phyloP scores from a whole-genome alignment of 495 filamentous ascomycete genomes.

The Hypoxylon rickii region DNA sequence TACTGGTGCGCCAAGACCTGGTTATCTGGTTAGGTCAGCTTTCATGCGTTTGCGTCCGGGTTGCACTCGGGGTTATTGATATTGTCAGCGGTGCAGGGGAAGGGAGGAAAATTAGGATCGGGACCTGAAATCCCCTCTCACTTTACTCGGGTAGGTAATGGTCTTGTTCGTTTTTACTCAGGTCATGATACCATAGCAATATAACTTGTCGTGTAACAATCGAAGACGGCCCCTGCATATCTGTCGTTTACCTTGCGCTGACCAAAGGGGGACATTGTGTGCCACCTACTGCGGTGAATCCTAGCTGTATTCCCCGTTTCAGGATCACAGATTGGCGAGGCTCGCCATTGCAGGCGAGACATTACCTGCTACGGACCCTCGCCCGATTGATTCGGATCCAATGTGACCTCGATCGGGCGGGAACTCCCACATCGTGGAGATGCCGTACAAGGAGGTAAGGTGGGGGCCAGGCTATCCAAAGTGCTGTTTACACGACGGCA shows the following conservation, averaged over 20 bases:
- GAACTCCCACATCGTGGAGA: conserved; percentile 18
- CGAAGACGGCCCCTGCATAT: neutral
- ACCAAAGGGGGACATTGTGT: conserved; percentile 6
- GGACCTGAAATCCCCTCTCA: conserved; percentile 1
- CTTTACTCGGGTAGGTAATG: neutral
- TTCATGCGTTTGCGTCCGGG: neutral
- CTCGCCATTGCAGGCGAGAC: conserved; percentile 16
- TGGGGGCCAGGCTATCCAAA: neutral
- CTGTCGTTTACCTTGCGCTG: neutral
- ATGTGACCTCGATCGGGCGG: conserved; percentile 22
- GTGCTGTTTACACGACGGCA: conserved; percentile 7
- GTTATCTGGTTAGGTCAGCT: conserved; percentile 1
- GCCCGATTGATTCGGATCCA: conserved; percentile 15
- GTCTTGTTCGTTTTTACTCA: neutral
- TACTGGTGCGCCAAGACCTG: conserved; percentile 21
- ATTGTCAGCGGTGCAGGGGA: neutral
- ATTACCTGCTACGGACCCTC: conserved; percentile 12
- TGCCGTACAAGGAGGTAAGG: conserved; percentile 7
- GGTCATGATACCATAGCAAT: neutral
- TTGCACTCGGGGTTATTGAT: conserved; percentile 1
- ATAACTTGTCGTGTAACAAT: conserved; percentile 8
- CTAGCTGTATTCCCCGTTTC: conserved; percentile 12
- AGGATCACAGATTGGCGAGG: conserved; percentile 18
- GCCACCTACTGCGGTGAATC: neutral
- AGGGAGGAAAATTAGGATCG: neutral